Evolutionary conservation across 768 basidiomycete genomes (phyloP).

Genomic region (Royoungia palumana): DNA sequence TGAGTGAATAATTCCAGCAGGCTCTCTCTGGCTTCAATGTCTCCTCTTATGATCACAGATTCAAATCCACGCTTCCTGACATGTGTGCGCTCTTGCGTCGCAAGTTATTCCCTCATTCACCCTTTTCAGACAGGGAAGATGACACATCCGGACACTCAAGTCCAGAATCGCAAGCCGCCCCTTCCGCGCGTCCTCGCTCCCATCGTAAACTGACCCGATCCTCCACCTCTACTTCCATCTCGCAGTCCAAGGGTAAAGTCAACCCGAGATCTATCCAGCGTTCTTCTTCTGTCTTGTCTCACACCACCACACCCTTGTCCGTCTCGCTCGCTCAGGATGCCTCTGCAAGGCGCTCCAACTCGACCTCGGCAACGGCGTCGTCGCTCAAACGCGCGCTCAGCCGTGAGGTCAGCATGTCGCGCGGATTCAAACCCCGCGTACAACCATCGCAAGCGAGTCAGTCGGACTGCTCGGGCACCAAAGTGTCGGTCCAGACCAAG

Average conservation of each 20-base stretch:
- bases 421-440: slow-evolving; percentile 54
- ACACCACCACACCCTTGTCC: slow-evolving; percentile 43
- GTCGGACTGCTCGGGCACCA: slow-evolving; percentile 15
- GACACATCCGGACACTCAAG: slow-evolving; percentile 14
- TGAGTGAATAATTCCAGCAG: slow-evolving; percentile 31
- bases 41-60: slow-evolving; percentile 38
- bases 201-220: slow-evolving; percentile 13
- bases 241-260: slow-evolving; percentile 9
- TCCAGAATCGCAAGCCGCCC: slow-evolving; percentile 3
- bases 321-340: slow-evolving; percentile 68
- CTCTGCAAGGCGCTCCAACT: slow-evolving; percentile 34
- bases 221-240: slow-evolving; percentile 6
- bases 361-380: slow-evolving; percentile 30
- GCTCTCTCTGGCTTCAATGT: not conserved
- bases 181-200: slow-evolving; percentile 3
- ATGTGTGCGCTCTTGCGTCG: slow-evolving; percentile 55
- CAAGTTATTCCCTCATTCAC: slow-evolving; percentile 66
- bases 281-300: slow-evolving; percentile 22
- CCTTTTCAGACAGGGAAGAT: slow-evolving; percentile 47
- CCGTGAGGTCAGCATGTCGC: slow-evolving; percentile 76
- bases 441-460: slow-evolving; percentile 12
- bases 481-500: slow-evolving; percentile 10
- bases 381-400: slow-evolving; percentile 55
- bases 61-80: slow-evolving; percentile 50
- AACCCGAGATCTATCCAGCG: slow-evolving; percentile 18